A percentile compares a stretch with the other conserved stretches of the same genome.
Conservation (phyloP, 2,329 filamentous ascomycete genomes). For the Scytalidium sp. region DNA sequence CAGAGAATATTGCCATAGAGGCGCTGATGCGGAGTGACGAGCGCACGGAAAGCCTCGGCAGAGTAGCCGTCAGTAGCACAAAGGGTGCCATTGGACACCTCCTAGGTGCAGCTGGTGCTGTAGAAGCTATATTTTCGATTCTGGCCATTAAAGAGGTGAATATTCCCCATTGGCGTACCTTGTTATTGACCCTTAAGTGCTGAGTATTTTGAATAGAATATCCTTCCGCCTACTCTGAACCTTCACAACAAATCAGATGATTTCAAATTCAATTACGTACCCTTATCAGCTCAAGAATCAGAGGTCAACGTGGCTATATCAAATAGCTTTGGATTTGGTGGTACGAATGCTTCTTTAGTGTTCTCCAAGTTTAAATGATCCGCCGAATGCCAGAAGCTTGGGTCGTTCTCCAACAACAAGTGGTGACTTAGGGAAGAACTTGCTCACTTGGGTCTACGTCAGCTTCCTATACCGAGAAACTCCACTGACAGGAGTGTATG, state of each 20-base stretch:
- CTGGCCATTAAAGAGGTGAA: conserved; percentile 75
- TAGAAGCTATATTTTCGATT: conserved; percentile 84
- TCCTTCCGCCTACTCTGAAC: conserved; percentile 84
- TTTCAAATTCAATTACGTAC: conserved; percentile 83
- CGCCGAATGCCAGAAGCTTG: too few species aligned
- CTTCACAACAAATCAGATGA: conserved; percentile 63
- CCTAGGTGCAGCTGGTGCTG: conserved; percentile 83
- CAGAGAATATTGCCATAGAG: conserved; percentile 82
- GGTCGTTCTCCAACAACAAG: too few species aligned
- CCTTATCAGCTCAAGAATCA: conserved; percentile 66
- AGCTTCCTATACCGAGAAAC: too few species aligned
- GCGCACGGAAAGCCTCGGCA: conserved; percentile 55
- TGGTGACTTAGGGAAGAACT: too few species aligned
- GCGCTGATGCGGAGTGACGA: conserved; percentile 71
- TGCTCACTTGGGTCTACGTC: too few species aligned
- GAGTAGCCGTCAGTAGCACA: conserved; percentile 85
- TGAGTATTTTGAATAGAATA: conserved; percentile 50
- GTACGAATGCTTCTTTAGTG: conserved; percentile 88
- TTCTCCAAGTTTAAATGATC: conserved; percentile 46
- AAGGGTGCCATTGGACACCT: conserved; percentile 93
- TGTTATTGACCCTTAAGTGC: neutral
- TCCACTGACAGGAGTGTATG: too few species aligned
- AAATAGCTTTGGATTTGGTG: conserved; percentile 97
- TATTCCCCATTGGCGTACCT: conserved; percentile 13
- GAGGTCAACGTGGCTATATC: conserved; percentile 73